Evolutionary conservation across 495 filamentous ascomycete genomes (phyloP).

Genomic region (Cenococcum geophilum): DNA sequence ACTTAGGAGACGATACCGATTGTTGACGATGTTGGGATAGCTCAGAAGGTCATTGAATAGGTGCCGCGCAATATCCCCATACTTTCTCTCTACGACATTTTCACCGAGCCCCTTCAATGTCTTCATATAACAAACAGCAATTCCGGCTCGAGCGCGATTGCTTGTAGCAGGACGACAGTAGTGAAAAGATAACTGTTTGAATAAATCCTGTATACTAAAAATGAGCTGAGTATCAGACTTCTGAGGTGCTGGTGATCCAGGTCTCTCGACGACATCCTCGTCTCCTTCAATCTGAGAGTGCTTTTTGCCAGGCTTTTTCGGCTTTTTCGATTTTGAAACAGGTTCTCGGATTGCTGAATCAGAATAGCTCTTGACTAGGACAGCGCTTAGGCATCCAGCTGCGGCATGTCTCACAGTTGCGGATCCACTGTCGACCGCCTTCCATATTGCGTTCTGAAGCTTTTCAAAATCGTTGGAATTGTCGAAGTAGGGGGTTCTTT

Average conservation of each 20-base stretch:
- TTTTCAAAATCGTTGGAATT: conserved; percentile 89
- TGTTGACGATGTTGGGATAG: conserved; percentile 66
- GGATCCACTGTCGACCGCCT: conserved; percentile 72
- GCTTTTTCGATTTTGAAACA: conserved; percentile 60
- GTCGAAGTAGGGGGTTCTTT: conserved; percentile 70
- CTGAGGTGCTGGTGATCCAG: conserved; percentile 66
- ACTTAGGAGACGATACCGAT: conserved; percentile 81
- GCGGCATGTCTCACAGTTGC: conserved; percentile 73
- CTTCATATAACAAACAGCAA: conserved; percentile 81
- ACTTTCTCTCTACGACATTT: conserved; percentile 69
- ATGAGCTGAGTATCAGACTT: conserved; percentile 62
- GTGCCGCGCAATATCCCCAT: conserved; percentile 72
- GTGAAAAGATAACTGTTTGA: conserved; percentile 73
- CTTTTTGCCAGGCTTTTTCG: conserved; percentile 69
- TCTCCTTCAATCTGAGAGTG: conserved; percentile 63
- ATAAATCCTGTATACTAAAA: conserved; percentile 70
- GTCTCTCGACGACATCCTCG: conserved; percentile 65
- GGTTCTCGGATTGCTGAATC: conserved; percentile 45
- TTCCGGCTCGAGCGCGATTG: conserved; percentile 72
- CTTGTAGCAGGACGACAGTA: conserved; percentile 76
- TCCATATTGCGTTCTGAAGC: conserved; percentile 71
- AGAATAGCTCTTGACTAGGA: conserved; percentile 73
- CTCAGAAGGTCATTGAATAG: conserved; percentile 74
- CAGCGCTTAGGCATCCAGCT: conserved; percentile 75
- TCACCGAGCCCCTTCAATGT: conserved; percentile 68